Conservation (phyloP, 805 yeast species). For the Metschnikowia continentalis region DNA sequence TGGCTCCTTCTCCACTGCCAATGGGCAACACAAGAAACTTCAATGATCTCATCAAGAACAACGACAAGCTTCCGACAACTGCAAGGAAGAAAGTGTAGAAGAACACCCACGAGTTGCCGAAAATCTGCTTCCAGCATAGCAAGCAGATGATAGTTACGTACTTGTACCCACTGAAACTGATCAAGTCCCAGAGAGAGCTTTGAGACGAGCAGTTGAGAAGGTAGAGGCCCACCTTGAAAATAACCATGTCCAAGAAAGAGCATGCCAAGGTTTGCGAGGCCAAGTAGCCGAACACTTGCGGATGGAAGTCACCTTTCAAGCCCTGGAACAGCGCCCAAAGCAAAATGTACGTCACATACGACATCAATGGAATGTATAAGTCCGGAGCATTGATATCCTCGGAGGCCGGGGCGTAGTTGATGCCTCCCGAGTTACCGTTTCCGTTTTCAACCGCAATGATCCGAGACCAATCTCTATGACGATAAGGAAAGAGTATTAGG, state of each 20-base stretch:
- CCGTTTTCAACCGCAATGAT: slow-evolving; percentile 24
- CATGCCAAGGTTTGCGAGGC: slow-evolving; percentile 85
- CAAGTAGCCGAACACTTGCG: slow-evolving; percentile 83
- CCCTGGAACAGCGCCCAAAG: slow-evolving; percentile 84
- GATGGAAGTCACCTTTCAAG: slow-evolving; percentile 83
- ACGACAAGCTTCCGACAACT: slow-evolving; percentile 43
- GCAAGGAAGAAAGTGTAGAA: slow-evolving; percentile 35
- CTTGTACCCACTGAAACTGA: slow-evolving; percentile 91
- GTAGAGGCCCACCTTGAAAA: slow-evolving; percentile 80
- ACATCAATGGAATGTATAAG: slow-evolving; percentile 92
- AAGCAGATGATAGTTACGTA: slow-evolving; percentile 74
- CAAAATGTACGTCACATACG: slow-evolving; percentile 80
- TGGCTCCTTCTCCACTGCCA: slow-evolving; percentile 35
- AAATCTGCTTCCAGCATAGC: slow-evolving; percentile 48
- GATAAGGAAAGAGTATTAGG: slow-evolving; percentile 80
- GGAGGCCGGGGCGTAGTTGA: slow-evolving; percentile 64
- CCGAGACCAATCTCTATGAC: slow-evolving; percentile 80
- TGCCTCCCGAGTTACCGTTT: slow-evolving; percentile 19
- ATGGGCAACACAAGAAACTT: slow-evolving; percentile 62
- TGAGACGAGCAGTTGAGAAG: slow-evolving; percentile 66
- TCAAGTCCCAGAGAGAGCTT: slow-evolving; percentile 65
- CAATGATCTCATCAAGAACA: slow-evolving; percentile 66
- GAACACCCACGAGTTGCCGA: slow-evolving; percentile 28
- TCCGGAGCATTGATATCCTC: slow-evolving; percentile 95
- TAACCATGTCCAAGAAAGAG: slow-evolving; percentile 66